Evolutionary conservation across 2,329 filamentous ascomycete species (phyloP).

Genomic region (Fusarium mangiferae): DNA sequence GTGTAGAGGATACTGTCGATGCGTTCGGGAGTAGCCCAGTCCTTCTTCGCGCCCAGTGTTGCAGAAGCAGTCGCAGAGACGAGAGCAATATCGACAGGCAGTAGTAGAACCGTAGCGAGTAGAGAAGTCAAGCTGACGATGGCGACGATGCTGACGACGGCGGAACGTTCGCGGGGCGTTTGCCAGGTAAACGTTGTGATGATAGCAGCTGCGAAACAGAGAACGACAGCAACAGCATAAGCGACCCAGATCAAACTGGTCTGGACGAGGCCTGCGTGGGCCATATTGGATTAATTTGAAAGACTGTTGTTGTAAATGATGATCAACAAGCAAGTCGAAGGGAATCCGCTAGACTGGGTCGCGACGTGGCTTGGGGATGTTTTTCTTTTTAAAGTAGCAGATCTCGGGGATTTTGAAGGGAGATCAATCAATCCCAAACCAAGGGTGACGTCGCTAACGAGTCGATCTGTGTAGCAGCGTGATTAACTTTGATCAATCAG

Average conservation of each 20-base stretch:
- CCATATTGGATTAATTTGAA: conserved; percentile 46
- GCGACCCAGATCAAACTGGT: conserved; percentile 94
- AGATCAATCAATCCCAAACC: conserved; percentile 8
- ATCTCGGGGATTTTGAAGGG: conserved; percentile 12
- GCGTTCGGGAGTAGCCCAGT: conserved; percentile 89
- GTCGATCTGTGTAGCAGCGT: not conserved
- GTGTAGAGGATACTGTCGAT: conserved; percentile 82
- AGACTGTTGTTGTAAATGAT: not conserved
- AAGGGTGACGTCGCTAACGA: conserved; percentile 30
- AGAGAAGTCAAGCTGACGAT: conserved; percentile 88
- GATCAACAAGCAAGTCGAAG: conserved; percentile 21
- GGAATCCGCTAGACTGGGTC: conserved; percentile 17
- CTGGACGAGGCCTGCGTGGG: conserved; percentile 74
- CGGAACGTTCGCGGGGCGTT: conserved; percentile 84
- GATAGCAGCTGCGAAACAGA: conserved; percentile 80
- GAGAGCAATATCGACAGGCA: conserved; percentile 95
- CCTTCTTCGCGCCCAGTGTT: conserved; percentile 83
- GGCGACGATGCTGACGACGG: conserved; percentile 82
- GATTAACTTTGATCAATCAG: conserved; percentile 22
- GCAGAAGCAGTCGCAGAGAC: conserved; percentile 87
- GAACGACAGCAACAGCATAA: conserved; percentile 82
- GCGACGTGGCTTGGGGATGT: conserved; percentile 12
- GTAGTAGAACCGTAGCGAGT: conserved; percentile 89
- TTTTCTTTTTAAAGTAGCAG: conserved; percentile 11
- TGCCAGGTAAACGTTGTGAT: conserved; percentile 95